Conservation (phyloP, 2,329 filamentous ascomycete genomes). For the Colletotrichum eremochloae region DNA sequence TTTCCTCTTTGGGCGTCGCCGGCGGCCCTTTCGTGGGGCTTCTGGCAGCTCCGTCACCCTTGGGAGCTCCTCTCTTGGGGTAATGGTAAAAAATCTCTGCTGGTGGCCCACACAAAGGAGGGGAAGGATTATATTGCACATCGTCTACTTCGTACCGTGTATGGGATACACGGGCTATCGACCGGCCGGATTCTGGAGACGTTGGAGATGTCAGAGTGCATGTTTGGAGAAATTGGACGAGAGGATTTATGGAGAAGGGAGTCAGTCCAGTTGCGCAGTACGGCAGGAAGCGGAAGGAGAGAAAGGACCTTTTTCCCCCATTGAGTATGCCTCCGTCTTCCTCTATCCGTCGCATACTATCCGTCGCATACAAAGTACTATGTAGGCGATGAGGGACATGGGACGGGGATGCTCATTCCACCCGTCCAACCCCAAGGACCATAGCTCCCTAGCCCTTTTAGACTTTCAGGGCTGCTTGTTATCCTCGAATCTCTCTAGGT, state of each 20-base stretch:
- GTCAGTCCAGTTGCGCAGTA: background rate
- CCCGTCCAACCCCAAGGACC: too few species aligned
- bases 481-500: background rate
- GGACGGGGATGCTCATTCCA: too few species aligned
- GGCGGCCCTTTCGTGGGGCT: constrained; percentile 21
- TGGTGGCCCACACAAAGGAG: background rate
- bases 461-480: background rate
- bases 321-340: too few species aligned
- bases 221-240: too few species aligned
- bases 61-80: constrained; percentile 17
- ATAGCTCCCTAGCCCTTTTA: too few species aligned
- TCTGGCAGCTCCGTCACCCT: background rate
- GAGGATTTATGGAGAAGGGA: background rate
- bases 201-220: background rate
- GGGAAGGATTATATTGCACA: background rate
- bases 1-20: background rate
- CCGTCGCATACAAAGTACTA: too few species aligned
- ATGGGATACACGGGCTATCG: constrained; percentile 5
- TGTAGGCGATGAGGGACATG: too few species aligned
- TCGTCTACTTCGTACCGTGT: too few species aligned
- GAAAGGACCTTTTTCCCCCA: background rate
- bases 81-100: constrained; percentile 1
- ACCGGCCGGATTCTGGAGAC: constrained; percentile 4
- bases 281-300: constrained; percentile 13
- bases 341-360: too few species aligned